Evolutionary conservation across 805 yeast species (phyloP).

Genomic region (Clavispora asparagi): DNA sequence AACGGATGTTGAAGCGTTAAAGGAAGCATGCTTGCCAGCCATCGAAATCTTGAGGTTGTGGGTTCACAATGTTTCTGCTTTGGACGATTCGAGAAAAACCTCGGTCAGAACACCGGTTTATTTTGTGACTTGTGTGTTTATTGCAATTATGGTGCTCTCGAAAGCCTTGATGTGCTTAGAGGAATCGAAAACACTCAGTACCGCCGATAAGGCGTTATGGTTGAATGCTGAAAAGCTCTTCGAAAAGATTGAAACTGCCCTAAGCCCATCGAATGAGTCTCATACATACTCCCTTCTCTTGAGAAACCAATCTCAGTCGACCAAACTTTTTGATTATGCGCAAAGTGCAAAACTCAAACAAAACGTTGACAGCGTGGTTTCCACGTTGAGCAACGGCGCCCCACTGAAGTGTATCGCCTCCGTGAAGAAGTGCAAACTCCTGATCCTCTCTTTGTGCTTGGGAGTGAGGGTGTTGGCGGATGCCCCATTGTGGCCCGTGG

Average conservation of each 20-base stretch:
- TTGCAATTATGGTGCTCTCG: constrained; percentile 56
- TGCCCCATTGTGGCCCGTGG: constrained; percentile 85
- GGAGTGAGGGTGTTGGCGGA: constrained; percentile 77
- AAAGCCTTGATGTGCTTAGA: constrained; percentile 59
- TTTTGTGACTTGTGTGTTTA: constrained; percentile 65
- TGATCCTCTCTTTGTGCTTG: constrained; percentile 55
- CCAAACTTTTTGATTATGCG: constrained; percentile 37
- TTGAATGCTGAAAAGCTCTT: constrained; percentile 55
- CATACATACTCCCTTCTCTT: constrained; percentile 53
- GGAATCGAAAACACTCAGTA: constrained; percentile 22
- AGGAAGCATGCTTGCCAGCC: constrained; percentile 57
- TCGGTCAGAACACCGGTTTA: constrained; percentile 73
- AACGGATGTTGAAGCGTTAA: constrained; percentile 55
- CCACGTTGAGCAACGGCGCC: background rate
- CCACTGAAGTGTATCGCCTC: constrained; percentile 1
- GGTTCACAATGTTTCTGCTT: constrained; percentile 66
- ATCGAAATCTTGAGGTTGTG: constrained; percentile 60
- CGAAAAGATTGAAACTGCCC: constrained; percentile 53
- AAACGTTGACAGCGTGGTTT: constrained; percentile 5
- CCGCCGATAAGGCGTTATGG: constrained; percentile 57
- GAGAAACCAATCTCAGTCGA: constrained; percentile 52
- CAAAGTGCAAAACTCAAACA: constrained; percentile 9
- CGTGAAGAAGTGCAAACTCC: constrained; percentile 41
- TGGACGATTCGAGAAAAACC: constrained; percentile 59
- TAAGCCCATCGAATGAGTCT: constrained; percentile 49